Evolutionary conservation across 306 rosid species (phyloP).

Genomic region (Mucuna pruriens): DNA sequence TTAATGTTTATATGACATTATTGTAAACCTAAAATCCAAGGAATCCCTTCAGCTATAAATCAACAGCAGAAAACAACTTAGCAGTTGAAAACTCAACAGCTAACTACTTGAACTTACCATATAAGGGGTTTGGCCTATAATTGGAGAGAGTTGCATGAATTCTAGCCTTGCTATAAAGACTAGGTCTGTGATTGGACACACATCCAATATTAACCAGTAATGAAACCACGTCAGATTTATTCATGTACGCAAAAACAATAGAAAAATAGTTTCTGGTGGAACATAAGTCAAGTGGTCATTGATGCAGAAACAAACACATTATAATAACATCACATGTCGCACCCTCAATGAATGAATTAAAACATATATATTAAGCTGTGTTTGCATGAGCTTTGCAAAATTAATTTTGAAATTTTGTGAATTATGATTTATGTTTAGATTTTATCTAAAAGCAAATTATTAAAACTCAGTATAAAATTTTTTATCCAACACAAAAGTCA

Average conservation of each 20-base stretch:
- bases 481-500: no score
- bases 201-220: neutral
- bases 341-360: neutral
- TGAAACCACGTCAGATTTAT: neutral
- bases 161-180: neutral
- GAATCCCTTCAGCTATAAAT: neutral
- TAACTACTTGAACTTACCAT: neutral
- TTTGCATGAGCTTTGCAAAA: no score
- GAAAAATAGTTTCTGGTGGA: neutral
- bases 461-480: no score
- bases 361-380: neutral
- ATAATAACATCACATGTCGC: no score
- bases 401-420: no score
- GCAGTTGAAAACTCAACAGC: neutral
- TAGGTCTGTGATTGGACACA: neutral
- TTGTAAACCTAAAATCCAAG: slow-evolving; percentile 5
- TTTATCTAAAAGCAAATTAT: no score
- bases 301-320: neutral
- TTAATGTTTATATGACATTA: slow-evolving; percentile 1
- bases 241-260: neutral
- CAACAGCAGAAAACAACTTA: neutral
- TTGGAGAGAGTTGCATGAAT: neutral
- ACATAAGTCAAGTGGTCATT: neutral
- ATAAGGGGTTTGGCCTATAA: neutral
- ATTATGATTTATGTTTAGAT: no score